Evolutionary conservation across 768 basidiomycete genomes (phyloP), one percentile per base, ranked within the genome.

Genomic region (Suillus fuscotomentosus): DNA sequence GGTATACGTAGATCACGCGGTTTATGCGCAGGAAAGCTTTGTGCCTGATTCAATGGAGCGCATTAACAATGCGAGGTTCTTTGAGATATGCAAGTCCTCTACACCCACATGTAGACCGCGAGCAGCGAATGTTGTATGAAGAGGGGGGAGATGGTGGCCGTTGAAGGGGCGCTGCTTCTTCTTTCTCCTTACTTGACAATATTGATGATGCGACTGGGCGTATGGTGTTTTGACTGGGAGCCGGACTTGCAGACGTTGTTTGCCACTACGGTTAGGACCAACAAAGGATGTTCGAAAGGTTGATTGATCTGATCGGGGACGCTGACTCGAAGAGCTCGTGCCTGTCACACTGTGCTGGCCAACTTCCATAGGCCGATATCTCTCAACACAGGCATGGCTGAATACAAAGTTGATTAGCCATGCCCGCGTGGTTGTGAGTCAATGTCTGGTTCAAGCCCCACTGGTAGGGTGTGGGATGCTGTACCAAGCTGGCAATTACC

Each of bases 1-100:
- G 86, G 78, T 63, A 90, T 84, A 27, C 88, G 84, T 63, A 88
- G 83, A 72, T 92, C 90, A 72, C 90, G 84, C 7, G 90, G 90
- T 70, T 89, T 88, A 73, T 91, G 91, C 3, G 91, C 88, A 64
- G 90, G 88, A 75, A 92, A 92, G 22, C 83, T 90, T 39, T 91
- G 91, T 60, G 87, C 84, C 91, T 92, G 79, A 67, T 47, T 60
- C 59, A 67, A 61, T 43, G 55, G 54, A 66, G 31, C 38, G 50
- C 50, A 38, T 60, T 71, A 67, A 66, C 39, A 51, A 59, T 62
- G 60, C 60, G 62, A 43, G 27, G 39, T 27, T 27, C 27, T 27
- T 27, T 4, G 27, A 27, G 27, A 64, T 62, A 27, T 2, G 24
- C 5, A 56, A 57, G 15, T 15, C 34, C 10, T 34, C 67, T 47